A percentile compares a stretch with the other conserved stretches of the same genome.
Conservation (phyloP, 176 grass and related monocot species). For the Juncus inflexus region DNA sequence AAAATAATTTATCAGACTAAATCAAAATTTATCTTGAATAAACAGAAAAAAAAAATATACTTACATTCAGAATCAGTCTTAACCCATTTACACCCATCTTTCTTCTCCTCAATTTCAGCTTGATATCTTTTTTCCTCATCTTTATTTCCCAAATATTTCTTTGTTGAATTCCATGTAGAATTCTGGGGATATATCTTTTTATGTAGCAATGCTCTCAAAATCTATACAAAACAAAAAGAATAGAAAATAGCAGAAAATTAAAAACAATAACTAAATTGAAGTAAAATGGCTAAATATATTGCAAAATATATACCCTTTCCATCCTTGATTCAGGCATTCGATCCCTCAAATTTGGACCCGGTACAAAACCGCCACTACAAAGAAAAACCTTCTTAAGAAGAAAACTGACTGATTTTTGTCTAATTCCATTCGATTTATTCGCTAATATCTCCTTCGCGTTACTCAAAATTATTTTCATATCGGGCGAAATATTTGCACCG, state of each 20-base stretch:
- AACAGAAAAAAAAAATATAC: slow-evolving; percentile 15
- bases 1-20: slow-evolving; percentile 15
- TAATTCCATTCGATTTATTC: slow-evolving; percentile 22
- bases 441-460: slow-evolving; percentile 27
- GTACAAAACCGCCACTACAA: slow-evolving; percentile 21
- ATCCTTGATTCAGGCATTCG: slow-evolving; percentile 26
- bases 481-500: slow-evolving; percentile 29
- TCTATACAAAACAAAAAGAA: slow-evolving; percentile 28
- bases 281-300: slow-evolving; percentile 1
- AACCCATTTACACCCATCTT: slow-evolving; percentile 54
- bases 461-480: slow-evolving; percentile 30
- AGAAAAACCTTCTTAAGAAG: slow-evolving; percentile 38
- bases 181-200: slow-evolving; percentile 21
- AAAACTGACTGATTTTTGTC: slow-evolving; percentile 35
- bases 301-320: slow-evolving; percentile 37
- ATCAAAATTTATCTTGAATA: not conserved
- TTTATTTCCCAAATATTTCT: slow-evolving; percentile 29
- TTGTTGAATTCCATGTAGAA: slow-evolving; percentile 10
- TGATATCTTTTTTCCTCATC: slow-evolving; percentile 13
- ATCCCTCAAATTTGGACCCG: slow-evolving; percentile 40
- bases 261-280: not conserved
- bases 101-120: not conserved
- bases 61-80: slow-evolving; percentile 90
- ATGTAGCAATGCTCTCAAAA: slow-evolving; percentile 34
- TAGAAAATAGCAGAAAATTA: not conserved